phyloP scores from a whole-genome alignment of 208 protist genomes.

The Trypanosoma avium region DNA sequence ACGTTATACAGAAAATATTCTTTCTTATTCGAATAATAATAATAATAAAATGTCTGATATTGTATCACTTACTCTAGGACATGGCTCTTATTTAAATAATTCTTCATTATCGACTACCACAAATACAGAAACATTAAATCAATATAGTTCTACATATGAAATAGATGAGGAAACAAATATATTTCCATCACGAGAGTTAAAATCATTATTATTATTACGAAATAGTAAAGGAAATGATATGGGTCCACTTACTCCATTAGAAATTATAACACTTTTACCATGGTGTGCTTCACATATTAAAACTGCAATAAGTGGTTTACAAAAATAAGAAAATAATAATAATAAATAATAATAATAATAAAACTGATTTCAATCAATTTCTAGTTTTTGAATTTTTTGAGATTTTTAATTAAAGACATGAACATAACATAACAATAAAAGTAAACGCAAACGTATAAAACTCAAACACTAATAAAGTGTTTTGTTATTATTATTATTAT shows the following conservation, averaged over 20 bases:
- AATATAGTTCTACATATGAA: too few relatives aligned
- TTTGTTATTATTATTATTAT: too few relatives aligned
- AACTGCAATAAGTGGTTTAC: conserved; percentile 13
- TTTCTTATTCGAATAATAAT: conserved; percentile 15
- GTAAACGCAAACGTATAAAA: too few relatives aligned
- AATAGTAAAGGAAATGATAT: background rate
- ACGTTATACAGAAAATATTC: conserved; percentile 6
- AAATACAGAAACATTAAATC: too few relatives aligned
- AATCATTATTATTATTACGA: too few relatives aligned
- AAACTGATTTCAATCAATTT: conserved; percentile 38
- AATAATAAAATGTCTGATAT: conserved; percentile 7
- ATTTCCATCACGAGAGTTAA: too few relatives aligned
- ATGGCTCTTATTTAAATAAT: background rate
- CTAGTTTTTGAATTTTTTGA: too few relatives aligned
- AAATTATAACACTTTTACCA: conserved; percentile 32
- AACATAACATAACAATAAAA: too few relatives aligned
- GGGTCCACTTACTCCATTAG: conserved; percentile 25
- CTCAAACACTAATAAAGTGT: too few relatives aligned
- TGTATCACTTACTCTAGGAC: conserved; percentile 10
- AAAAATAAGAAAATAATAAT: background rate
- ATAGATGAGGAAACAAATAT: background rate
- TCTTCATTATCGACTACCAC: too few relatives aligned
- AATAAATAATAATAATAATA: conserved; percentile 17
- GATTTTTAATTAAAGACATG: too few relatives aligned
- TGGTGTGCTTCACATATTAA: conserved; percentile 33